Percentiles rank a stretch among this genome's conserved stretches.
Conservation (phyloP, 1,284 basidiomycete species). For the Heliocybe sulcata region DNA sequence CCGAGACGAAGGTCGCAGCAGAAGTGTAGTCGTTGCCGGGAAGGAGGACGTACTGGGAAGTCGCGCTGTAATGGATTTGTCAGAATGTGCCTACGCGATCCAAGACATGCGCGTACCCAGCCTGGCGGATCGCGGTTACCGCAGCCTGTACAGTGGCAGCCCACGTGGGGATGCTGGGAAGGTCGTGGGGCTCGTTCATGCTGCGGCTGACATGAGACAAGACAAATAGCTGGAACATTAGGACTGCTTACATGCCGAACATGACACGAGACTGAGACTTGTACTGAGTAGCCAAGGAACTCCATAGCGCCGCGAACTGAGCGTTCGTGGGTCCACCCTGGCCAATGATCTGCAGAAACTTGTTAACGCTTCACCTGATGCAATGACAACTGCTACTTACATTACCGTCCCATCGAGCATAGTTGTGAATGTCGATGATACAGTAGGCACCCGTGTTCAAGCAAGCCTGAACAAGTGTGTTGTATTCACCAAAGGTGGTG, state of each 20-base stretch:
- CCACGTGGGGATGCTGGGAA: constrained; percentile 41
- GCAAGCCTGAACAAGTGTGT: constrained; percentile 40
- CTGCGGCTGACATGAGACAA: not conserved
- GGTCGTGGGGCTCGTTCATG: constrained; percentile 57
- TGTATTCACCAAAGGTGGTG: constrained; percentile 37
- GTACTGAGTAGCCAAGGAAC: constrained; percentile 45
- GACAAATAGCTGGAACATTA: too few species aligned
- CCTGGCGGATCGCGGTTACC: constrained; percentile 41
- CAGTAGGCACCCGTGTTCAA: constrained; percentile 38
- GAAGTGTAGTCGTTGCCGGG: constrained; percentile 37
- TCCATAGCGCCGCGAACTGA: constrained; percentile 46
- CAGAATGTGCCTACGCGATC: too few species aligned
- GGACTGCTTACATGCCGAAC: constrained; percentile 23
- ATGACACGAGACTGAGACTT: constrained; percentile 39
- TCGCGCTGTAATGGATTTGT: constrained; percentile 13
- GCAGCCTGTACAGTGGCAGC: constrained; percentile 36
- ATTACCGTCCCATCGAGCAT: constrained; percentile 41
- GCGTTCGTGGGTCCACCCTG: constrained; percentile 48
- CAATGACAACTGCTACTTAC: not conserved
- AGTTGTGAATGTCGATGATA: constrained; percentile 51
- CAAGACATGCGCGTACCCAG: constrained; percentile 15
- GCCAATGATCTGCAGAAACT: constrained; percentile 29
- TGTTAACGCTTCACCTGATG: not conserved
- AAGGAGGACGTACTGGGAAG: constrained; percentile 38
- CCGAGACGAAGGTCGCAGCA: constrained; percentile 22